Percentiles rank a stretch among this genome's conserved stretches.
Conservation (phyloP, 148 eudicot species). For the Silene uniflora region DNA sequence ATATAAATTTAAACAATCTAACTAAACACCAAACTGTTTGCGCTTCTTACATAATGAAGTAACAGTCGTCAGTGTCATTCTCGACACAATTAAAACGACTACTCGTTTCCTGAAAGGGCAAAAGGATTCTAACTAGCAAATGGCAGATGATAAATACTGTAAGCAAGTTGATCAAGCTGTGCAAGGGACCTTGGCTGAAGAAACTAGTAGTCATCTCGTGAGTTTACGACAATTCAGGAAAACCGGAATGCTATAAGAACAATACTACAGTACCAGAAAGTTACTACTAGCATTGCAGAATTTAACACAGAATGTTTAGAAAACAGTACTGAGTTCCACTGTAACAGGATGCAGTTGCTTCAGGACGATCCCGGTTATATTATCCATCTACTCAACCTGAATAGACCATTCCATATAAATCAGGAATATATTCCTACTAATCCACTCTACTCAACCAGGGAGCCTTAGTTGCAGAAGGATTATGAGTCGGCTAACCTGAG, state of each 20-base stretch:
- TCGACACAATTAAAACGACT: not conserved
- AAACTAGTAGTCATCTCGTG: not conserved
- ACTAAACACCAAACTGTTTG: no score
- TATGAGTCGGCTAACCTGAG: not conserved
- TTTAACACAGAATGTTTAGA: not conserved
- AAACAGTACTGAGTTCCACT: not conserved
- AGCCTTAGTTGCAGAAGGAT: not conserved
- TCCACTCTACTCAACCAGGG: not conserved
- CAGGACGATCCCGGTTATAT: not conserved
- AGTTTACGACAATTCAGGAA: not conserved
- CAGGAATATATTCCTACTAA: conserved; percentile 20
- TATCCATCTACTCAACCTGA: not conserved
- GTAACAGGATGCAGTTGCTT: not conserved
- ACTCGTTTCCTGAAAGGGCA: not conserved
- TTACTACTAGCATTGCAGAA: not conserved
- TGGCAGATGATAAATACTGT: not conserved
- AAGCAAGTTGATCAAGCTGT: not conserved
- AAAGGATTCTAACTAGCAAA: not conserved
- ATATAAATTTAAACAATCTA: no score
- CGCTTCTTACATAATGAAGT: no score
- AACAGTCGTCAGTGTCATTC: no score
- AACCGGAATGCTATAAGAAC: not conserved
- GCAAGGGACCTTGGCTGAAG: no score
- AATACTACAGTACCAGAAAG: not conserved
- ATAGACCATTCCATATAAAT: not conserved